A percentile compares a stretch with the other conserved stretches of the same genome.
Evolutionary conservation across 306 rosid species (phyloP).

Genomic region (Abrus pulchellus): DNA sequence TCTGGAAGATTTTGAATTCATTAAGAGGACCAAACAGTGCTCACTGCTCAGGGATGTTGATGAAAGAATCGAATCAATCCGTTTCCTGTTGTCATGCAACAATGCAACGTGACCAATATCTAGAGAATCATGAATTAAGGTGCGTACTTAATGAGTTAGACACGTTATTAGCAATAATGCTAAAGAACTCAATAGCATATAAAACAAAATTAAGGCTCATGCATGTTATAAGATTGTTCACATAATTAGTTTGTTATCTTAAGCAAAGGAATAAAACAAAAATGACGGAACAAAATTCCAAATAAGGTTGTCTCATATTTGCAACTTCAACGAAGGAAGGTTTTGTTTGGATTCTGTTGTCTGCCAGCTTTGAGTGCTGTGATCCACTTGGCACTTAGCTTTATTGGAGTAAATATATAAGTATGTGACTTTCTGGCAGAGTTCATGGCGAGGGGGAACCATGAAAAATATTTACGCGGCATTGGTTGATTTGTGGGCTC

Average conservation of each 20-base stretch:
- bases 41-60: not conserved
- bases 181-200: not conserved
- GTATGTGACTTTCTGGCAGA: not conserved
- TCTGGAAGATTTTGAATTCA: slow-evolving; percentile 18
- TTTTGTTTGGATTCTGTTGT: not conserved
- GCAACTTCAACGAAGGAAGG: not conserved
- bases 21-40: not conserved
- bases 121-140: slow-evolving; percentile 21
- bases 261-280: not conserved
- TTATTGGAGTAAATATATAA: not conserved
- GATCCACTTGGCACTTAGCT: not conserved
- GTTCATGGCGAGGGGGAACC: not conserved
- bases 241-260: not conserved
- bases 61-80: slow-evolving; percentile 28
- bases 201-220: slow-evolving; percentile 14
- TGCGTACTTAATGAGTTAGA: not conserved
- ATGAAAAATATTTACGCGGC: slow-evolving; percentile 30
- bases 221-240: not conserved
- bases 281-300: slow-evolving; percentile 3
- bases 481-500: slow-evolving; percentile 46
- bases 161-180: slow-evolving; percentile 37
- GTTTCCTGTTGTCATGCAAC: slow-evolving; percentile 14
- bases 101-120: slow-evolving; percentile 20
- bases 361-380: slow-evolving; percentile 5
- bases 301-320: slow-evolving; percentile 7